Conservation (phyloP, 2,329 filamentous ascomycete species). For the Fusarium sp. region DNA sequence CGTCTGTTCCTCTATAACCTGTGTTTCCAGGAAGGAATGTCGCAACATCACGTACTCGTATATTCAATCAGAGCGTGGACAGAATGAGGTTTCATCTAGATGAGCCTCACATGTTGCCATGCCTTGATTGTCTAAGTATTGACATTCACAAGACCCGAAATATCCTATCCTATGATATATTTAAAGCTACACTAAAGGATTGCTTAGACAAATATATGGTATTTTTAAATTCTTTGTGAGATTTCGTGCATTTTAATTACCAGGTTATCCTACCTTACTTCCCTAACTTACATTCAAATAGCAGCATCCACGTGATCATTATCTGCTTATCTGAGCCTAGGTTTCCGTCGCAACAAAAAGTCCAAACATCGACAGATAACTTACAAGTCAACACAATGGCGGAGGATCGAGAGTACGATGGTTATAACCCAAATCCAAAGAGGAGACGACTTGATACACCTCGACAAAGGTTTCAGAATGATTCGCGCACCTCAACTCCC, state of each 20-base stretch:
- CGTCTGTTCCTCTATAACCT: neutral
- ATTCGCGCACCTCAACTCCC: slow-evolving; percentile 47
- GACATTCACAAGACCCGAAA: neutral
- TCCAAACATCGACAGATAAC: neutral
- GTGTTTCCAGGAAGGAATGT: neutral
- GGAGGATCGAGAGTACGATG: slow-evolving; percentile 50
- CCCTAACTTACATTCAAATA: neutral
- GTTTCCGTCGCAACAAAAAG: neutral
- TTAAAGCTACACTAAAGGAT: no score
- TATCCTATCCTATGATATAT: neutral
- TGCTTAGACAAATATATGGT: neutral
- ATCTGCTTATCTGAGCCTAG: neutral
- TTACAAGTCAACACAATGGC: slow-evolving; percentile 42
- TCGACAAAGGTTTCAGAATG: slow-evolving; percentile 44
- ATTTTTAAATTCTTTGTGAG: neutral
- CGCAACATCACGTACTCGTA: neutral
- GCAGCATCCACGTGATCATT: neutral
- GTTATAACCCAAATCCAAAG: slow-evolving; percentile 53
- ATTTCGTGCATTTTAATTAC: neutral
- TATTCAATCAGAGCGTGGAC: neutral
- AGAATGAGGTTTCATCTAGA: neutral
- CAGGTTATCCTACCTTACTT: neutral
- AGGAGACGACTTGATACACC: slow-evolving; percentile 49
- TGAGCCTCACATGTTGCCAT: neutral
- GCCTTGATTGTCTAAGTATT: neutral